Conservation (phyloP, 2,329 filamentous ascomycete species). For the Ophiostoma tasmaniense region DNA sequence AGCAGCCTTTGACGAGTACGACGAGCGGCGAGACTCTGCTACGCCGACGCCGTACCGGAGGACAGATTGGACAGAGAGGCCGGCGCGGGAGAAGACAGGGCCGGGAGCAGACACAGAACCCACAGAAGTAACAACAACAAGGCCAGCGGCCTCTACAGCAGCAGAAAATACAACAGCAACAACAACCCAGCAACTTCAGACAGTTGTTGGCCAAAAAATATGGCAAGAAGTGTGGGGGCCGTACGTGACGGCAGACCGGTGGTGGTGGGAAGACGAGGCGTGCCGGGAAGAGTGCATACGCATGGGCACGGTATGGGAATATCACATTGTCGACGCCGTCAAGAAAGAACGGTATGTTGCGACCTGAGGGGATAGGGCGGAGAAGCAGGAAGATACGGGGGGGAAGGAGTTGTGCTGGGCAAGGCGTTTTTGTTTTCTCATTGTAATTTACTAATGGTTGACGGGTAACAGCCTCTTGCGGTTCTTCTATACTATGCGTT, state of each 20-base stretch:
- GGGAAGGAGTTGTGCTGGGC: background rate
- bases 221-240: conserved; percentile 55
- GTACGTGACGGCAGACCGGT: conserved; percentile 40
- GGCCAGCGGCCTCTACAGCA: conserved; percentile 18
- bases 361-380: background rate
- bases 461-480: background rate
- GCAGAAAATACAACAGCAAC: background rate
- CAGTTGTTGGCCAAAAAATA: conserved; percentile 45
- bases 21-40: background rate
- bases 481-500: background rate
- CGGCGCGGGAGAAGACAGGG: background rate
- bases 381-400: too few relatives aligned
- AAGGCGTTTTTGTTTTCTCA: background rate
- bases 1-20: background rate
- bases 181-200: conserved; percentile 36
- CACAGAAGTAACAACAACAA: background rate
- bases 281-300: conserved; percentile 48
- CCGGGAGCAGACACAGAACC: background rate
- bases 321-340: conserved; percentile 47
- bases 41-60: background rate
- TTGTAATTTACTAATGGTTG: background rate
- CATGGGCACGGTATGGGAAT: conserved; percentile 50
- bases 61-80: background rate
- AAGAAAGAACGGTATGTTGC: conserved; percentile 28
- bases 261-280: conserved; percentile 55